Evolutionary conservation across 2,329 filamentous ascomycete genomes (phyloP), one percentile per base, ranked within the genome.

Genomic region (Fusarium sp.): DNA sequence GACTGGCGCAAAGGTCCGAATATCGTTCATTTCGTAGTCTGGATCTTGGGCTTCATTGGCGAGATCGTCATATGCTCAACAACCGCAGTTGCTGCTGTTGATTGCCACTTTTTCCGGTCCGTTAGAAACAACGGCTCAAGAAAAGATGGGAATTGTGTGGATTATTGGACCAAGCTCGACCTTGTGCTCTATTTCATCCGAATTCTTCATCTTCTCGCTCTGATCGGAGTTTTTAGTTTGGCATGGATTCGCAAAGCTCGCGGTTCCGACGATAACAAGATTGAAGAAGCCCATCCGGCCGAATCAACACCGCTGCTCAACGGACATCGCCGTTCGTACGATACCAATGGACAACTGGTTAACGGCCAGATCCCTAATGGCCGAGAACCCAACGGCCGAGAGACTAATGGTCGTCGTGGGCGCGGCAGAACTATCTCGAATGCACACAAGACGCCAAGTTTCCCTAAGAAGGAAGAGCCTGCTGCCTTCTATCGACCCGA

Each of bases 401-500:
- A 72, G 41, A 56, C 67, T 20, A 78, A 72, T 58, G 66, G 75
- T 40, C 78, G 78, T 55, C 77, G 79, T 55, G 71, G 74, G 20
- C 79, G 79, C 50, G 76, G 78, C 28, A 76, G 78, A 42, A 80
- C 80, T 30, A 78, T 78, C 34, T 81, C 79, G 20, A 81, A 79
- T 46, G 82, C 83, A 56, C 80, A 81, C 43, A 80, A 75, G 60
- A 54, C 74, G 6, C 59, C 70, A 72, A 80, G 63, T 37, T 69
- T 55, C 62, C 62, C 72, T n/a, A 75, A 73, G 40, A 83, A 83
- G 66, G 90, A 93, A 61, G 87, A 89, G 54, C 88, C 89, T 25
- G 89, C 91, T 12, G 93, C 92, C 8, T 98, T 97, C 85, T 97
- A 97, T 79, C 91, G 95, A 72, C 94, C 94, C 3, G 91, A 92